Base-by-base conservation (phyloP, 2,329 filamentous ascomycete genomes). In the Arthrinium puccinioides region DNA sequence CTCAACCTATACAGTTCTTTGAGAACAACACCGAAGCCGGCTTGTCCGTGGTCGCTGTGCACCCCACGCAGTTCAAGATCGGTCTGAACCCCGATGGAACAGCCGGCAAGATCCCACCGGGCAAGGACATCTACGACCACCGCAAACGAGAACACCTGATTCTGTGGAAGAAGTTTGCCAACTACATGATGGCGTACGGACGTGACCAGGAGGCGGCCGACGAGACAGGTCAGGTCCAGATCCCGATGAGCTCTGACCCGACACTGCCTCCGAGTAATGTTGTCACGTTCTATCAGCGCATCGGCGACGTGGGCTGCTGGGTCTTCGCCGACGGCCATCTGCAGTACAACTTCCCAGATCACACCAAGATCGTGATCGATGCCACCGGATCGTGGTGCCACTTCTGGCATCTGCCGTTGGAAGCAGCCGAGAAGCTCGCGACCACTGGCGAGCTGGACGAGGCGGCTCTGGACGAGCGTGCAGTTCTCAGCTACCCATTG, bases 341-440 rank as follows among this genome's bases (percentile, higher is more conserved):
- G 47, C 84, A 87, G 75, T 85, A 90, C 62, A 90, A 92, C 62
- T 92, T 92, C 58, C 85, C 86, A 3, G 86, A 92, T 49, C 86
- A 92, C 57, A 90, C 86, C 41, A 92, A 92, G 62, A 75, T 92
- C 38, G 82, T 90, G 10, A 64, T 92, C 19, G 85, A 87, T 40
- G 66, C 81, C 1, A 76, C 82, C 21, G 85, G 83, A n/a, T 77
- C 73, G 2, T 83, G 79, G 70, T 82, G 84, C 48, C 82, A 86
- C 54, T 87, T 88, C 54, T 84, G 84, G 64, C 82, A 86, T 51
- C 74, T 89, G 15, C 77, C 83, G 0, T 66, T 77, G n/a, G 76
- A 83, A 41, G 84, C 84, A 1, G 79, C 83, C 3, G 67, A 76
- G 45, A 72, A 78, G 26, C 72, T 90, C 9, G 69, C 75, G 4